These are phyloP conservation scores for Amphicarpaea edgeworthii DNA, from an alignment of 306 rosid species.

Conservation along the genomic window DNA sequence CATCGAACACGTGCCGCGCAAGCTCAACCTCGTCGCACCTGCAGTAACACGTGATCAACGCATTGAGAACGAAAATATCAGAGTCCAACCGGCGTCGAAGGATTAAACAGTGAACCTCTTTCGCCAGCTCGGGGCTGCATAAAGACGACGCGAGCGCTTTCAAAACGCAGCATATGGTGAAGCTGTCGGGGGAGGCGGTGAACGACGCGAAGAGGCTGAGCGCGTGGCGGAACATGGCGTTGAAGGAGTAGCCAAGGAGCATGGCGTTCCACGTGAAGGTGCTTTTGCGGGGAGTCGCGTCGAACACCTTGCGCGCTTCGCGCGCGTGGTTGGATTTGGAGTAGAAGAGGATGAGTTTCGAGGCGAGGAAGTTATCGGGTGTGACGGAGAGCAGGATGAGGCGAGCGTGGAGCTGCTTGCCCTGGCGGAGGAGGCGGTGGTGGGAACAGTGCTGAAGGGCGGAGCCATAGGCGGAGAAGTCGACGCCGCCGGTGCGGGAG, in stretches of 20 bases:
- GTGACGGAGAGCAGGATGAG: slow-evolving; percentile 65
- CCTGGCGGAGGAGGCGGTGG: slow-evolving; percentile 65
- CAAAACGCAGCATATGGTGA: slow-evolving; percentile 64
- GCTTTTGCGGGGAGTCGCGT: slow-evolving; percentile 57
- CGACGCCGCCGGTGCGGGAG: slow-evolving; percentile 51
- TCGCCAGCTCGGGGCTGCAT: slow-evolving; percentile 39
- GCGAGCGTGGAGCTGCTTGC: slow-evolving; percentile 85
- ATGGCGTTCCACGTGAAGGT: slow-evolving; percentile 85
- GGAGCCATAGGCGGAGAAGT: slow-evolving; percentile 69
- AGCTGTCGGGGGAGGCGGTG: slow-evolving; percentile 59
- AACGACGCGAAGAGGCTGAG: slow-evolving; percentile 63
- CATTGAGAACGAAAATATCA: slow-evolving; percentile 69
- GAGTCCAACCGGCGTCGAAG: slow-evolving; percentile 59
- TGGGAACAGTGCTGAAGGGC: slow-evolving; percentile 69
- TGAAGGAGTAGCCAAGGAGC: slow-evolving; percentile 70
- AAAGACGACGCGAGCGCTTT: slow-evolving; percentile 64
- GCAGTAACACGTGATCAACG: slow-evolving; percentile 70
- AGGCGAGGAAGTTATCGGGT: slow-evolving; percentile 86
- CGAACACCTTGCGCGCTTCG: slow-evolving; percentile 75
- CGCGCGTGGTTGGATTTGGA: slow-evolving; percentile 53
- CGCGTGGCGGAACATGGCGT: slow-evolving; percentile 55
- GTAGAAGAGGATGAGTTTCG: slow-evolving; percentile 71
- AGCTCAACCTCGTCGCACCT: slow-evolving; percentile 62
- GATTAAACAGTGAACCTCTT: slow-evolving; percentile 67
- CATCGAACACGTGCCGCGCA: slow-evolving; percentile 71